These are phyloP conservation scores for Daldinia eschscholtzii DNA, from an alignment of 2,329 filamentous ascomycete genomes.

Conservation along the genomic window DNA sequence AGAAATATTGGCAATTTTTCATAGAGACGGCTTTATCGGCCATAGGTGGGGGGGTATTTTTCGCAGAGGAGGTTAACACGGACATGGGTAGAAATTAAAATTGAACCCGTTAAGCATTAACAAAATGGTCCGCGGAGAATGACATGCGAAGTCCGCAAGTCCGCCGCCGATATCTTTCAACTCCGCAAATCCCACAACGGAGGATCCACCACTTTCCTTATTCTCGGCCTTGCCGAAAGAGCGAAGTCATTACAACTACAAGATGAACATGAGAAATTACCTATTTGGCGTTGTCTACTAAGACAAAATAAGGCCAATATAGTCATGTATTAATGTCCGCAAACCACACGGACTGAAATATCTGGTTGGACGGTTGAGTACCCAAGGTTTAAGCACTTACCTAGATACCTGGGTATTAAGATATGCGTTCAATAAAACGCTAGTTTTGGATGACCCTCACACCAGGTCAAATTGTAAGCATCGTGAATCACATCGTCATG, in stretches of 20 bases:
- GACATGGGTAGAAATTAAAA: neutral
- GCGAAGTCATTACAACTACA: neutral
- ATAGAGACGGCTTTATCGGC: neutral
- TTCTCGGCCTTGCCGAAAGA: neutral
- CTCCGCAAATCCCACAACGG: slow-evolving; percentile 24
- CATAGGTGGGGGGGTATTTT: neutral
- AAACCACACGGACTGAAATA: neutral
- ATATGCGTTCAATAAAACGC: neutral
- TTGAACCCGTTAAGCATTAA: neutral
- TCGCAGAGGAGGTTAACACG: neutral
- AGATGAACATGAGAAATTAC: neutral
- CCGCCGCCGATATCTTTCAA: slow-evolving; percentile 33
- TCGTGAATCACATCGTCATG: neutral
- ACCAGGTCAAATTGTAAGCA: neutral
- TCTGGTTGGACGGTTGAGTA: too few relatives aligned
- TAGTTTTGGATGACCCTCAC: neutral
- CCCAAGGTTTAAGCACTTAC: neutral
- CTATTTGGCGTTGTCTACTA: neutral
- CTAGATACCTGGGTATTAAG: neutral
- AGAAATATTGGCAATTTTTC: neutral
- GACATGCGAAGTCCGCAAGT: slow-evolving; percentile 36
- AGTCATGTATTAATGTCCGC: neutral
- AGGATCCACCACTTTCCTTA: slow-evolving; percentile 3
- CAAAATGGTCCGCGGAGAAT: slow-evolving; percentile 9
- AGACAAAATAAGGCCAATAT: neutral